phyloP scores from a whole-genome alignment of 139 green algal species.

The Astrephomene gubernaculifera region DNA sequence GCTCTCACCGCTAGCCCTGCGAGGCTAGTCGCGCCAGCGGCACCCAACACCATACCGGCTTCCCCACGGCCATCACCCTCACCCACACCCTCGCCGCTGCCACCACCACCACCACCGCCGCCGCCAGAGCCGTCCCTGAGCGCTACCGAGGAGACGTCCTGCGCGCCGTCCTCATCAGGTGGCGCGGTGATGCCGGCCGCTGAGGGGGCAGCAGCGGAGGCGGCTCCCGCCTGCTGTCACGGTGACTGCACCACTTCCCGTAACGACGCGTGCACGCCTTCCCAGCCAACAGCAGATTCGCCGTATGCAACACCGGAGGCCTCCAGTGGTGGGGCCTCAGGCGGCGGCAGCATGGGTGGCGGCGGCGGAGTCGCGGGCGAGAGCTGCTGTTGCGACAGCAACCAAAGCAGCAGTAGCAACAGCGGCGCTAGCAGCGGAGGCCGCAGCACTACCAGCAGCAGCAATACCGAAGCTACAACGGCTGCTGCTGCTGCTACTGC shows the following conservation, averaged over 20 bases:
- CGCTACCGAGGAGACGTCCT: neutral
- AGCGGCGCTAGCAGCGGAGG: neutral
- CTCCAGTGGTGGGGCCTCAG: neutral
- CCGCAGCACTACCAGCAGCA: neutral
- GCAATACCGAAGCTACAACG: neutral
- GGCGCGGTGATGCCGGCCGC: neutral
- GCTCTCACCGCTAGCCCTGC: too few species aligned
- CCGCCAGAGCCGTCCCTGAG: neutral
- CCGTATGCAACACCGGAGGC: too few species aligned
- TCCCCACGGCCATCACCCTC: neutral
- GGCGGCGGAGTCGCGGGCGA: neutral
- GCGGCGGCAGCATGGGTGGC: neutral
- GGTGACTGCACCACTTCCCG: neutral
- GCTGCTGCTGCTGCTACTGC: neutral
- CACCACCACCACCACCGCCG: neutral
- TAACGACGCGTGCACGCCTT: too few species aligned
- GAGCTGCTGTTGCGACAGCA: neutral
- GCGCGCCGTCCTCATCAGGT: too few species aligned
- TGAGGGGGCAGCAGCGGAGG: neutral
- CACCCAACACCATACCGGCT: neutral
- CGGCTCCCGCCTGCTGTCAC: neutral
- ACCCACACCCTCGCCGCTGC: neutral
- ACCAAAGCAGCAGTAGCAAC: neutral
- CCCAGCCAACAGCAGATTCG: too few species aligned
- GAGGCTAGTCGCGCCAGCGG: neutral